Base-by-base conservation (phyloP, 331 rosid genomes). In the Erythrophleum ivorense region DNA sequence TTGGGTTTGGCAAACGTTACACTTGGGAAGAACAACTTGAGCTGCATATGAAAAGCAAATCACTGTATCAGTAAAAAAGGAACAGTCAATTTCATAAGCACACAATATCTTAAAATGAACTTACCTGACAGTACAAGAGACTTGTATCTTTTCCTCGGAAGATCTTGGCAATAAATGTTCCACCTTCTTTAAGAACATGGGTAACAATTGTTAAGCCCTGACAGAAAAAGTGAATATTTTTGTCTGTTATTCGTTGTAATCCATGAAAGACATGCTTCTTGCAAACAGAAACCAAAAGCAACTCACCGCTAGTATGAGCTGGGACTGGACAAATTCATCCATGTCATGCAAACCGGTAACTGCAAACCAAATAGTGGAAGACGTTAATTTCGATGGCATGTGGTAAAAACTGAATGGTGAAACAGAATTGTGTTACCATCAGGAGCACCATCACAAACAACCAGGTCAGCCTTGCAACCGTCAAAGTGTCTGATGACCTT, bases 361-460 rank as follows among this genome's bases (percentile, higher is more conserved):
- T 96, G 87, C 85, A 87, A 21, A 46, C 12, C 7, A 71, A 13
- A 34, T 52, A 65, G n/a, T n/a, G n/a, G n/a, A n/a, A n/a, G n/a
- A n/a, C n/a, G n/a, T n/a, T n/a, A n/a, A n/a, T n/a, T n/a, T n/a
- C n/a, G n/a, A n/a, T n/a, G n/a, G n/a, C n/a, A n/a, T n/a, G n/a
- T n/a, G n/a, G n/a, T n/a, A n/a, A n/a, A n/a, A n/a, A n/a, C n/a
- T n/a, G n/a, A n/a, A n/a, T n/a, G n/a, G n/a, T n/a, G n/a, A n/a
- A n/a, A n/a, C n/a, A n/a, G n/a, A 63, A 29, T 77, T 40, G 9
- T 36, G 69, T 36, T 85, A 93, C 99, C 99, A 85, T 96, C 99
- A 19, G 99, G 99, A 64, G 99, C 99, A 77, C 99, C 99, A 81
- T 96, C 99, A 79, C 99, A 96, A 79, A 96, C 99, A 79, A 96